Evolutionary conservation across 2,329 filamentous ascomycete species (phyloP).

Genomic region (Cercospora zeae-maydis): DNA sequence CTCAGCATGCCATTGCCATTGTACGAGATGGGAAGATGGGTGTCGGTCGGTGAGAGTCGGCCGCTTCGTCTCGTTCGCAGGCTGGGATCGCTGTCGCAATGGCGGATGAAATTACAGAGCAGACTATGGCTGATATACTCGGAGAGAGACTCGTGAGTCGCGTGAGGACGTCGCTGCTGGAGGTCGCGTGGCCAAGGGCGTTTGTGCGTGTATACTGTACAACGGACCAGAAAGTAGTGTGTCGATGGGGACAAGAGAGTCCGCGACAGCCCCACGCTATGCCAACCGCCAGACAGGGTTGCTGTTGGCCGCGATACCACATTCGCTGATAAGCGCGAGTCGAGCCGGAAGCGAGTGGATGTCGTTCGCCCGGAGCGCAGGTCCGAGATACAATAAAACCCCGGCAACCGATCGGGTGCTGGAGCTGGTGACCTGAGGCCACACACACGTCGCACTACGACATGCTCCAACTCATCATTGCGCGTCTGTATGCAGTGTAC

Average conservation of each 20-base stretch:
- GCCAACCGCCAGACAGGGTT: conserved; percentile 6
- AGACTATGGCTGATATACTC: background rate
- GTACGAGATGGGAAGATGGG: background rate
- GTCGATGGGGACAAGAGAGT: conserved; percentile 13
- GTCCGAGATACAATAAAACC: conserved; percentile 1
- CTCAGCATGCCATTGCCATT: conserved; percentile 32
- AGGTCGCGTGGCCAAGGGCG: conserved; percentile 4
- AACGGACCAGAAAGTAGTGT: no score
- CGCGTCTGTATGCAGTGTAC: background rate
- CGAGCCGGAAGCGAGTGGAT: background rate
- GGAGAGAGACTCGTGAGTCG: conserved; percentile 10
- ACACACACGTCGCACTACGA: conserved; percentile 2
- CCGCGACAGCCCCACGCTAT: conserved; percentile 16
- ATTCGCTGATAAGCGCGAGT: conserved; percentile 6
- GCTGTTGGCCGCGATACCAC: conserved; percentile 13
- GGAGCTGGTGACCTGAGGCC: conserved; percentile 1
- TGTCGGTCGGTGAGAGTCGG: conserved; percentile 5
- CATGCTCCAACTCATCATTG: background rate
- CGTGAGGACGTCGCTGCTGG: conserved; percentile 14
- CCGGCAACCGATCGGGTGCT: background rate
- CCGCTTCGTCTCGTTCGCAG: conserved; percentile 9
- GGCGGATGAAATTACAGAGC: conserved; percentile 3
- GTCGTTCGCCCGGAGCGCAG: conserved; percentile 4
- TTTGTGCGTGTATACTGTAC: conserved; percentile 1
- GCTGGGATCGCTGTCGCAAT: conserved; percentile 10